Evolutionary conservation across 1,284 basidiomycete species (phyloP).

Genomic region (Chalciporus piperatoides): DNA sequence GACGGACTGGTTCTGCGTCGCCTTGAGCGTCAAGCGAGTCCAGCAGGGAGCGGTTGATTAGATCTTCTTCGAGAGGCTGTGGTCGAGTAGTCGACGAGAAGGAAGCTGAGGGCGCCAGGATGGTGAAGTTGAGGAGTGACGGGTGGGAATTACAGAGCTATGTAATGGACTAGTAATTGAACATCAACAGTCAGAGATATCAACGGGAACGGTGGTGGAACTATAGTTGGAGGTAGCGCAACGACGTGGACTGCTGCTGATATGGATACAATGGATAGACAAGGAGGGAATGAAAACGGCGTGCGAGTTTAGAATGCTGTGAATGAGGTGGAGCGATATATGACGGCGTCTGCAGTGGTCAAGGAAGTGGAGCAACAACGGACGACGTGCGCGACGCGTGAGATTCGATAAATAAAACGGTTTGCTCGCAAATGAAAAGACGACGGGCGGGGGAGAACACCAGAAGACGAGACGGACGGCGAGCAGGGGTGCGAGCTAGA

Average conservation of each 20-base stretch:
- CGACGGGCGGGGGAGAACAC: constrained; percentile 16
- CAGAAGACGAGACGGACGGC: constrained; percentile 24
- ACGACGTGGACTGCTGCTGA: constrained; percentile 32
- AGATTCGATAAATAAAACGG: constrained; percentile 33
- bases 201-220: constrained; percentile 17
- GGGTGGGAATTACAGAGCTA: constrained; percentile 30
- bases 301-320: constrained; percentile 26
- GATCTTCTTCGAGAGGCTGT: constrained; percentile 66
- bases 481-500: constrained; percentile 20
- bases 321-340: constrained; percentile 17
- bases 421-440: constrained; percentile 17
- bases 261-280: constrained; percentile 36
- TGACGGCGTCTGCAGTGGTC: constrained; percentile 17
- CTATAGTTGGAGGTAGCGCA: constrained; percentile 27
- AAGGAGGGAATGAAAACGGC: constrained; percentile 22
- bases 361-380: constrained; percentile 20
- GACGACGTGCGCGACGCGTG: constrained; percentile 38
- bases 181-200: constrained; percentile 37
- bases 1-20: constrained; percentile 64
- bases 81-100: constrained; percentile 52
- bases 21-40: constrained; percentile 76
- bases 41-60: constrained; percentile 76
- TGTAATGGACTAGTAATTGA: constrained; percentile 32
- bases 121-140: constrained; percentile 39
- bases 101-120: constrained; percentile 58